These are phyloP conservation scores for Rutstroemia sp. DNA, from an alignment of 2,329 filamentous ascomycete genomes.

Conservation along the genomic window DNA sequence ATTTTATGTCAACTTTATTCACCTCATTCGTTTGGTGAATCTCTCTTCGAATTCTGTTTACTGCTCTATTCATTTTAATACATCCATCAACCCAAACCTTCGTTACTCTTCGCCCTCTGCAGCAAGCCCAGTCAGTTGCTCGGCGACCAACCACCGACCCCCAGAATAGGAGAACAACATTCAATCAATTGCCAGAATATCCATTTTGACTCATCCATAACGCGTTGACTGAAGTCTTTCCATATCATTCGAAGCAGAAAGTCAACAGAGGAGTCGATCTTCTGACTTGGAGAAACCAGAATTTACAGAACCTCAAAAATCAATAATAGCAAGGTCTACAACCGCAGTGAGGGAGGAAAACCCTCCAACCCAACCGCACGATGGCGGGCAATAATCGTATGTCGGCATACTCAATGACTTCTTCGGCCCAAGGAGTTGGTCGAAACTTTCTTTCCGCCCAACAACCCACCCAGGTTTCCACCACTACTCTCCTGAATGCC, in stretches of 20 bases:
- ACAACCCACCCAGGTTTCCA: conserved; percentile 75
- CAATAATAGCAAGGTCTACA: conserved; percentile 13
- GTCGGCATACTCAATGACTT: conserved; percentile 62
- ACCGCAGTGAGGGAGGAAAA: conserved; percentile 14
- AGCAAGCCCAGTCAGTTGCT: neutral
- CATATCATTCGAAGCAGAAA: neutral
- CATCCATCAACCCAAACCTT: neutral
- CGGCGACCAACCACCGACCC: neutral
- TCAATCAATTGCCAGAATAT: neutral
- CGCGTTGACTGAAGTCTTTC: neutral
- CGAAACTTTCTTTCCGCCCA: conserved; percentile 49
- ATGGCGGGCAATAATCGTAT: conserved; percentile 30
- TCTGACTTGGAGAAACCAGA: neutral
- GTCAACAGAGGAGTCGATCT: neutral
- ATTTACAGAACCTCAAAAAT: neutral
- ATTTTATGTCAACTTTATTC: conserved; percentile 19
- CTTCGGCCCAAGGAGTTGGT: conserved; percentile 52
- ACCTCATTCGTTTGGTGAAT: conserved; percentile 47
- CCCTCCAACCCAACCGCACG: conserved; percentile 9
- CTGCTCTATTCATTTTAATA: conserved; percentile 3
- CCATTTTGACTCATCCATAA: neutral
- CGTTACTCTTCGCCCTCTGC: neutral
- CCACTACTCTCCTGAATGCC: conserved; percentile 85
- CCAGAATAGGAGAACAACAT: neutral
- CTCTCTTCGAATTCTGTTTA: neutral